These are phyloP conservation scores for Cercospora sojina DNA, from an alignment of 2,329 filamentous ascomycete species.

Conservation along the genomic window DNA sequence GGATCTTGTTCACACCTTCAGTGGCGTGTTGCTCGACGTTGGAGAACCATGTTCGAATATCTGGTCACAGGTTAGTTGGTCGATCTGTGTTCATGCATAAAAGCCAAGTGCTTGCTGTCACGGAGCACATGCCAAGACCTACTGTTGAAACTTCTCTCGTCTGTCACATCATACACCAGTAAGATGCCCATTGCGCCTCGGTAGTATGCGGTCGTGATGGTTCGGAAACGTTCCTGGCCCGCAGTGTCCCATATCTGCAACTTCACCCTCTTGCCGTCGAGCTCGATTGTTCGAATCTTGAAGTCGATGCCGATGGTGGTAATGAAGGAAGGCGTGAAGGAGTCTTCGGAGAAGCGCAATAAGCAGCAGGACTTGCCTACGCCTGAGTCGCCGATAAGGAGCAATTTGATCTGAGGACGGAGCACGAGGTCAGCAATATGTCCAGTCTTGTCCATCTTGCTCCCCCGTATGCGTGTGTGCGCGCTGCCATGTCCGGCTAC, in stretches of 20 bases:
- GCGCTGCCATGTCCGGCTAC: background rate
- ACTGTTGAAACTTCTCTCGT: constrained; percentile 95
- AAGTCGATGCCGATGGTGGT: constrained; percentile 99
- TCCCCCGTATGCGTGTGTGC: background rate
- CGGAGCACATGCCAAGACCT: constrained; percentile 41
- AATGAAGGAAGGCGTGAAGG: constrained; percentile 96
- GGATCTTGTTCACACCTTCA: constrained; percentile 98
- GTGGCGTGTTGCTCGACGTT: constrained; percentile 98
- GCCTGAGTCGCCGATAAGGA: constrained; percentile 94
- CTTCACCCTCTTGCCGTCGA: constrained; percentile 98
- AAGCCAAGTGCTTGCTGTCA: background rate
- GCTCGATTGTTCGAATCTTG: constrained; percentile 98
- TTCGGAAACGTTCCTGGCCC: constrained; percentile 96
- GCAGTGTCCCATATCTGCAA: constrained; percentile 99
- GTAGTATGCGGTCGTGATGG: constrained; percentile 98
- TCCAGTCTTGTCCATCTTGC: background rate
- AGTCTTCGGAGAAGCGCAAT: constrained; percentile 94
- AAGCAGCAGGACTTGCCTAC: constrained; percentile 97
- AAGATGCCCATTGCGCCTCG: constrained; percentile 97
- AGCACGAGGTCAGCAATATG: constrained; percentile 21
- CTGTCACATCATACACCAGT: constrained; percentile 97
- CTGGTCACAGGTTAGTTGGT: constrained; percentile 49
- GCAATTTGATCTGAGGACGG: constrained; percentile 76
- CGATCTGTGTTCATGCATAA: background rate
- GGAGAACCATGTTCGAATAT: constrained; percentile 99